These are phyloP conservation scores for Sporothrix brasiliensis DNA, from an alignment of 2,329 filamentous ascomycete species.

Conservation along the genomic window DNA sequence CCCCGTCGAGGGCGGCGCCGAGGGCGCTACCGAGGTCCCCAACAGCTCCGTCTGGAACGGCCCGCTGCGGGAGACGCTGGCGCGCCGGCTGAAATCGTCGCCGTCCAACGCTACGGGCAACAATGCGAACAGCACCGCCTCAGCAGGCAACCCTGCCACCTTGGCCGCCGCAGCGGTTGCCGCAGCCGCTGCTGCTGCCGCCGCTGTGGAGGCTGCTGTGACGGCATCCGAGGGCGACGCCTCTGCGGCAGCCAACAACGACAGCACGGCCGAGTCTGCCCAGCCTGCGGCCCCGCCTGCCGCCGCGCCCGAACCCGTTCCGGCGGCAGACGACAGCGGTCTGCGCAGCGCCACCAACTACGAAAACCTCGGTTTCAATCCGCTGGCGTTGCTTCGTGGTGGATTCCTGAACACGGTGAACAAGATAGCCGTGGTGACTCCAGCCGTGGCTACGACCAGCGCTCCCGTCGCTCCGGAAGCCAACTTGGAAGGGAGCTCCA, in stretches of 20 bases:
- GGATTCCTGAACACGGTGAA: conserved; percentile 45
- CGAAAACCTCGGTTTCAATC: conserved; percentile 50
- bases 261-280: conserved; percentile 24
- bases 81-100: conserved; percentile 46
- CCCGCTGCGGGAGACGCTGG: conserved; percentile 56
- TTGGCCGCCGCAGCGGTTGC: conserved; percentile 11
- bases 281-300: background rate
- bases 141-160: background rate
- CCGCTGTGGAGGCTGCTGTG: conserved; percentile 34
- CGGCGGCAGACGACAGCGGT: conserved; percentile 31
- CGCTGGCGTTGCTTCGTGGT: conserved; percentile 44
- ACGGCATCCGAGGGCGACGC: conserved; percentile 34
- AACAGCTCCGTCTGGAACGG: conserved; percentile 54
- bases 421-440: background rate
- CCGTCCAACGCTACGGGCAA: conserved; percentile 25
- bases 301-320: conserved; percentile 1
- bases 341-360: conserved; percentile 43
- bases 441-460: background rate
- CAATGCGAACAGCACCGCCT: conserved; percentile 31
- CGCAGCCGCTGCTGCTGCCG: conserved; percentile 41
- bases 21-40: conserved; percentile 40
- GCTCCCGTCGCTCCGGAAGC: background rate
- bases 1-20: conserved; percentile 20
- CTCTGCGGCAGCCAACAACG: conserved; percentile 38
- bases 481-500: background rate